Conservation (phyloP, 164 flowering plant genomes). For the Kalanchoe fedtschenkoi region DNA sequence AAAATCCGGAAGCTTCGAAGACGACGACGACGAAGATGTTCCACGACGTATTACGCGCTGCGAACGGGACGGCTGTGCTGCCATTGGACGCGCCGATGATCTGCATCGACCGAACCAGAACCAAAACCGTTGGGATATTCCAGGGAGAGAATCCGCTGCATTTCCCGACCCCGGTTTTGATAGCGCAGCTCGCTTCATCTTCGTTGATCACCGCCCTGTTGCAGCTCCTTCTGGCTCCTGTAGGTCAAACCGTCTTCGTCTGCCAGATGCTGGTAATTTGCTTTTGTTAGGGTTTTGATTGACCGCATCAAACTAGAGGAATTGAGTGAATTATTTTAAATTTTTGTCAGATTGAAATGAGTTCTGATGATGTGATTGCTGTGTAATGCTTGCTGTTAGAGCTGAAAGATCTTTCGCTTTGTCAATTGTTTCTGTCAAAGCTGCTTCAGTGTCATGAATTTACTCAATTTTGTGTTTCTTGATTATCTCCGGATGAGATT, state of each 20-base stretch:
- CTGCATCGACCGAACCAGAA: background rate
- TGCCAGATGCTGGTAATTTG: slow-evolving; percentile 2
- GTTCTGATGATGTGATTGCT: no score
- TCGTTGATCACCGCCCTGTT: background rate
- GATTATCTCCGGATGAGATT: no score
- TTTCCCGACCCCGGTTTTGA: background rate
- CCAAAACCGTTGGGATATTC: background rate
- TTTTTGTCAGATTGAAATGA: no score
- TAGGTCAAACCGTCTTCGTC: background rate
- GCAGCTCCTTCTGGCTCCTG: background rate
- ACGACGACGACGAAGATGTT: background rate
- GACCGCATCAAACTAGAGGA: background rate
- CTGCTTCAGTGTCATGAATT: no score
- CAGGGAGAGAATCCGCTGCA: background rate
- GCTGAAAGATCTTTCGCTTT: no score
- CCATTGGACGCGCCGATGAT: background rate
- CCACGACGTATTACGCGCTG: background rate
- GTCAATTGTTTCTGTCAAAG: no score
- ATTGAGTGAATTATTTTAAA: background rate
- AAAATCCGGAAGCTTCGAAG: background rate
- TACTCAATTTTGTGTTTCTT: no score
- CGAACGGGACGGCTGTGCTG: background rate
- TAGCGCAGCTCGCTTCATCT: background rate
- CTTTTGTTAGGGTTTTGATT: background rate
- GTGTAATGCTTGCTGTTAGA: no score